A percentile compares a stretch with the other conserved stretches of the same genome.
Evolutionary conservation across 2,329 filamentous ascomycete genomes (phyloP).

Genomic region (Biscogniauxia sp.): DNA sequence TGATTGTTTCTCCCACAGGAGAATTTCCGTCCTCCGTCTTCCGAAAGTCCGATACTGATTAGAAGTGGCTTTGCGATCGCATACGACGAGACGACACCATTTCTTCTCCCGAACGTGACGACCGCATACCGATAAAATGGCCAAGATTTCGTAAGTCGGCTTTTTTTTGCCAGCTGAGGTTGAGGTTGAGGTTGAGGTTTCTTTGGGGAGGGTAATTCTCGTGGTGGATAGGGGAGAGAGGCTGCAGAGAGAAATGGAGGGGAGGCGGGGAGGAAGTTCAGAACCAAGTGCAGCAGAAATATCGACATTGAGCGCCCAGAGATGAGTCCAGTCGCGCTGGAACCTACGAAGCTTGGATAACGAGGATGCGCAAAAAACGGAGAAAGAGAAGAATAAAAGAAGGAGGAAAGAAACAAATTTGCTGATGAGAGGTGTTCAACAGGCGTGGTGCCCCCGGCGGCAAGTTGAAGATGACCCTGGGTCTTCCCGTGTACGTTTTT

Average conservation of each 20-base stretch:
- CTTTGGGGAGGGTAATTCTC: neutral
- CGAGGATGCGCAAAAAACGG: too few relatives aligned
- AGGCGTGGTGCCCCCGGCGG: slow-evolving; percentile 93
- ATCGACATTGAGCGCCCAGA: too few relatives aligned
- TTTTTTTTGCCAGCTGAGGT: too few relatives aligned
- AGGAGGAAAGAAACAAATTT: neutral
- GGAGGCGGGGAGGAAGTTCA: too few relatives aligned
- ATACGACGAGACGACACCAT: neutral
- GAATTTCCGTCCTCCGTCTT: neutral
- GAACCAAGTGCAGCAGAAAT: too few relatives aligned
- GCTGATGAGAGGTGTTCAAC: slow-evolving; percentile 22
- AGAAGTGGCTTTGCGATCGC: neutral
- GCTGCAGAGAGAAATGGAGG: too few relatives aligned
- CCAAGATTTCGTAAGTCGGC: slow-evolving; percentile 30
- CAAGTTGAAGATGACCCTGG: slow-evolving; percentile 99
- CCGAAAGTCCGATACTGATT: neutral
- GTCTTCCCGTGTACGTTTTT: slow-evolving; percentile 85
- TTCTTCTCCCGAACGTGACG: neutral
- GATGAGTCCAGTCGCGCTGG: too few relatives aligned
- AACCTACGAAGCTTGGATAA: too few relatives aligned
- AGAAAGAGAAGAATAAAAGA: neutral
- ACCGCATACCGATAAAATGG: slow-evolving; percentile 19
- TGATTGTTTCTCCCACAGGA: neutral
- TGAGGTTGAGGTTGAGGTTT: too few relatives aligned
- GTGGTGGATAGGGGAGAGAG: neutral